These are phyloP conservation scores for Calonectria hongkongensis DNA, from an alignment of 2,329 filamentous ascomycete genomes.

Conservation along the genomic window DNA sequence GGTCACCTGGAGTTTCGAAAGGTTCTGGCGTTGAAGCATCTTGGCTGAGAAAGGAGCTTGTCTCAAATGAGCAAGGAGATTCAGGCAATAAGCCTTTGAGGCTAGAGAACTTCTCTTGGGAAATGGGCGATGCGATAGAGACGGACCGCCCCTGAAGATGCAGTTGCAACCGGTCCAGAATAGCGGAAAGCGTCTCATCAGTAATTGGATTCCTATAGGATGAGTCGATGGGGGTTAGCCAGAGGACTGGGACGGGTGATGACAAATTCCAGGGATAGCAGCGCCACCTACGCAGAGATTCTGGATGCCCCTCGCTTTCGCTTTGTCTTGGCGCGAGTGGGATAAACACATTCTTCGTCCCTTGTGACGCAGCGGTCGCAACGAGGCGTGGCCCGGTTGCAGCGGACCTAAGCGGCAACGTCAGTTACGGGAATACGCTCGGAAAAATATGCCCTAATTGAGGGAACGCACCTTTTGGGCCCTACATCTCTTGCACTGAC, in stretches of 20 bases:
- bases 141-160: not conserved
- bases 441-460: not conserved
- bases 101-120: not conserved
- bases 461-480: slow-evolving; percentile 3
- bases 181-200: slow-evolving; percentile 1
- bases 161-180: slow-evolving; percentile 2
- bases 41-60: slow-evolving; percentile 1
- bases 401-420: not conserved
- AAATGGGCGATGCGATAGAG: not conserved
- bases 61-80: not conserved
- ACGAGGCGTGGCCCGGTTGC: not conserved
- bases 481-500: slow-evolving; percentile 14
- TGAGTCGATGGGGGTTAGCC: not conserved
- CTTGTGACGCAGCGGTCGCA: not conserved
- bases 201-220: not conserved
- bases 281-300: not conserved
- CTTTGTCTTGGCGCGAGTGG: slow-evolving; percentile 9
- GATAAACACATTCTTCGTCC: slow-evolving; percentile 10
- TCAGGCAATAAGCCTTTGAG: not conserved
- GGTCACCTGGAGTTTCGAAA: not conserved
- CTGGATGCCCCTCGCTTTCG: not conserved
- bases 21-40: slow-evolving; percentile 9
- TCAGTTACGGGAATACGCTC: not conserved
- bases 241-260: not conserved
- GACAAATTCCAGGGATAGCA: too few relatives aligned